phyloP scores from a whole-genome alignment of 148 eudicot genomes.

The Amaranthus palmeri region DNA sequence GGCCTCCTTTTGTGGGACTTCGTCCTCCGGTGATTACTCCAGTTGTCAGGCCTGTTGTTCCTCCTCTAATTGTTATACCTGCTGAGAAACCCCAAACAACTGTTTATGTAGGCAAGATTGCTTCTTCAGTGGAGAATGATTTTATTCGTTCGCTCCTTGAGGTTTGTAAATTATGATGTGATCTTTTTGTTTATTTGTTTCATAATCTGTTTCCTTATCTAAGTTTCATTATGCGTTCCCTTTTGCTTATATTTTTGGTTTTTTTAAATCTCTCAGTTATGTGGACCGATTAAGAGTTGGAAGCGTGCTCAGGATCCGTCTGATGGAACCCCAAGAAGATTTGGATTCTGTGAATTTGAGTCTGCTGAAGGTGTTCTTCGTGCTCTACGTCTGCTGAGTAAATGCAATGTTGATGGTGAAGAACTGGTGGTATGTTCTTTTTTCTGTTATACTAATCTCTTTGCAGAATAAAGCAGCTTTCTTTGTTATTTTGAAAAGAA shows the following conservation, averaged over 20 bases:
- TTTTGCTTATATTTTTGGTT: conserved; percentile 15
- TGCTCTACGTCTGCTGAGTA: conserved; percentile 73
- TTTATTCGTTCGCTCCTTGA: conserved; percentile 80
- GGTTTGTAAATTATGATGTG: conserved; percentile 34
- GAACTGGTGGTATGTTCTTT: conserved; percentile 61
- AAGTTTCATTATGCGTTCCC: not conserved
- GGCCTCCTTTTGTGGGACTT: conserved; percentile 60
- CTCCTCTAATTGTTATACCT: conserved; percentile 42
- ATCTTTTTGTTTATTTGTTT: conserved; percentile 3
- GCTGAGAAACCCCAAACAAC: conserved; percentile 82
- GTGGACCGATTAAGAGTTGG: conserved; percentile 97
- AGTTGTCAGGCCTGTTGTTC: conserved; percentile 51
- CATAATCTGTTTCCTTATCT: not conserved
- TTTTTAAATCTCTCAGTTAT: conserved; percentile 49
- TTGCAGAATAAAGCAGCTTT: not conserved
- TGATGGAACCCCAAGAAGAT: conserved; percentile 64
- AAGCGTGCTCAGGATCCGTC: conserved; percentile 90
- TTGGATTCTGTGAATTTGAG: conserved; percentile 93
- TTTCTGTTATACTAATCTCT: not conserved
- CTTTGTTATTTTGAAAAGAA: too few relatives aligned
- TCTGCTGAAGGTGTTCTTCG: conserved; percentile 95
- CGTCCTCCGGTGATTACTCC: conserved; percentile 64
- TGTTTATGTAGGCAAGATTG: conserved; percentile 88
- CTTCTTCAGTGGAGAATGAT: conserved; percentile 80
- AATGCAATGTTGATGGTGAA: conserved; percentile 86